These are phyloP conservation scores for Silene uniflora DNA, from an alignment of 148 eudicot species.

Conservation along the genomic window DNA sequence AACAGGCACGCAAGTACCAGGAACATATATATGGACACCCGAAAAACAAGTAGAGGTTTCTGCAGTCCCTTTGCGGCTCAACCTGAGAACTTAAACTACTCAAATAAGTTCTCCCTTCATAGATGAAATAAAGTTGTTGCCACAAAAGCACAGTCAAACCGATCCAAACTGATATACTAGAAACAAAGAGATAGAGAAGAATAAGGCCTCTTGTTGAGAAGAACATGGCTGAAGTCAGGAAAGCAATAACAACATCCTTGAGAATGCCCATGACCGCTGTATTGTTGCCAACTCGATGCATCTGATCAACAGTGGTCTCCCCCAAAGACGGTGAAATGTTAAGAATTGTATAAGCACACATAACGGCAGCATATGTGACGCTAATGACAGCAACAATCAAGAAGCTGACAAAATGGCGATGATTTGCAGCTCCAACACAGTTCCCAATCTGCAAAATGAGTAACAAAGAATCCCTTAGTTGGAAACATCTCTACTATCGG, in stretches of 20 bases:
- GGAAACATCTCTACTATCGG: background rate
- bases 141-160: conserved; percentile 82
- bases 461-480: background rate
- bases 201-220: conserved; percentile 63
- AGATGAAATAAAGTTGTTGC: conserved; percentile 86
- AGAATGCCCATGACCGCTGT: conserved; percentile 26
- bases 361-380: conserved; percentile 52
- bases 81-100: conserved; percentile 57
- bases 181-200: conserved; percentile 72
- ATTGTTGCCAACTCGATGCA: conserved; percentile 22
- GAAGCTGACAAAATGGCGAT: conserved; percentile 64
- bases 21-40: conserved; percentile 48
- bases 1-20: conserved; percentile 45
- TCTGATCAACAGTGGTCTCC: conserved; percentile 15
- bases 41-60: conserved; percentile 66
- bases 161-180: conserved; percentile 70
- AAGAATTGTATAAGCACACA: conserved; percentile 46
- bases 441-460: conserved; percentile 75
- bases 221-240: conserved; percentile 54
- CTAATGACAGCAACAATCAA: conserved; percentile 68
- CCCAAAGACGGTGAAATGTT: conserved; percentile 54
- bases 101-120: conserved; percentile 78
- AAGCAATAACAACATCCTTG: conserved; percentile 39
- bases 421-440: conserved; percentile 90
- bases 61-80: conserved; percentile 57